Evolutionary conservation across 164 flowering plant genomes (phyloP).

Genomic region (Magnolia sinica): DNA sequence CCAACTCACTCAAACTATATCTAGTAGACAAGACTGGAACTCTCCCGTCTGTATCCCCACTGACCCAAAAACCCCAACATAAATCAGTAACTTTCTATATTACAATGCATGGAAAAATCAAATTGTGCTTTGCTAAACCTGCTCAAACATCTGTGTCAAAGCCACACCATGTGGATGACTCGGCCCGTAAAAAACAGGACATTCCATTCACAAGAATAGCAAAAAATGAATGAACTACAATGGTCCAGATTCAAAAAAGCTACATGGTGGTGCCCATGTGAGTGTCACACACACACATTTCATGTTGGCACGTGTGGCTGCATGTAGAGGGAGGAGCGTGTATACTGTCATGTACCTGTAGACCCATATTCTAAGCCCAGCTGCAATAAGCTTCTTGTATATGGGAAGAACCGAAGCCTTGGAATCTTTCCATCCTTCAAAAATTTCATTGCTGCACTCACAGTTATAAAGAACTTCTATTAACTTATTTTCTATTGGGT

Average conservation of each 20-base stretch:
- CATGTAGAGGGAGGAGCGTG: background rate
- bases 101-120: background rate
- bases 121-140: no score
- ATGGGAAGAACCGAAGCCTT: constrained; percentile 78
- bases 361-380: constrained; percentile 88
- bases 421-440: constrained; percentile 52
- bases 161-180: no score
- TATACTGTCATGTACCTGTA: constrained; percentile 56
- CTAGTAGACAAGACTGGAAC: constrained; percentile 88
- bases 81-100: background rate
- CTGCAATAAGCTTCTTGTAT: constrained; percentile 75
- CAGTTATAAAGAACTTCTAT: background rate
- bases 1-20: constrained; percentile 65
- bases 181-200: no score
- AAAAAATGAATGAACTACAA: no score
- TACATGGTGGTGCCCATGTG: background rate
- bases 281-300: background rate
- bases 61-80: constrained; percentile 20
- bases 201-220: no score
- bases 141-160: no score
- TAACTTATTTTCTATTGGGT: background rate
- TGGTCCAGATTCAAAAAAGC: no score
- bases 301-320: background rate
- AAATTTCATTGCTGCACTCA: constrained; percentile 53
- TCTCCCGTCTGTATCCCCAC: constrained; percentile 99